A percentile compares a stretch with the other conserved stretches of the same genome.
These are phyloP conservation scores for Sporothrix curviconia DNA, from an alignment of 2,329 filamentous ascomycete species.

Conservation along the genomic window DNA sequence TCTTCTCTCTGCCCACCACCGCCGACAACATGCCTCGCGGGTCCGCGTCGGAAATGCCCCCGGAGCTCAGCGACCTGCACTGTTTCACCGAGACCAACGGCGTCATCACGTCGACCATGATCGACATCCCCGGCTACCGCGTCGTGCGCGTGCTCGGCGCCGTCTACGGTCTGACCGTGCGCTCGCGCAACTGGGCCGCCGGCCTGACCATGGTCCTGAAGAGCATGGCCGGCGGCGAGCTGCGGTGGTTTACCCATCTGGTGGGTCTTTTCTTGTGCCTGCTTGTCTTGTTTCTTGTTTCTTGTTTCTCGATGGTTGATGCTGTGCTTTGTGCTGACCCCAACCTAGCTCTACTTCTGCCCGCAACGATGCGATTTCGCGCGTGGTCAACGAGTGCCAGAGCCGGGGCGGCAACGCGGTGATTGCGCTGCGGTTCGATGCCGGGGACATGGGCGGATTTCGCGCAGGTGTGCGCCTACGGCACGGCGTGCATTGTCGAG, in stretches of 20 bases:
- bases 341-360: slow-evolving; percentile 45
- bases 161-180: slow-evolving; percentile 35
- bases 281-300: not conserved
- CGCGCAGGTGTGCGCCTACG: slow-evolving; percentile 55
- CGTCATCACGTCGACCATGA: slow-evolving; percentile 57
- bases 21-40: not conserved
- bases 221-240: slow-evolving; percentile 52
- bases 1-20: not conserved
- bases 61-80: slow-evolving; percentile 36
- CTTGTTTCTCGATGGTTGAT: not conserved
- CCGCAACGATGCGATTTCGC: slow-evolving; percentile 51
- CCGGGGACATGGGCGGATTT: slow-evolving; percentile 47
- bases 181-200: slow-evolving; percentile 52
- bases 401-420: slow-evolving; percentile 53
- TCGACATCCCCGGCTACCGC: slow-evolving; percentile 55
- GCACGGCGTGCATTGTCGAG: slow-evolving; percentile 52
- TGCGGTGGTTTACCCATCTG: slow-evolving; percentile 53
- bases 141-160: slow-evolving; percentile 51
- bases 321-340: no score
- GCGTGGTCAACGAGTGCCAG: slow-evolving; percentile 51
- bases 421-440: slow-evolving; percentile 53
- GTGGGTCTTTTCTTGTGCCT: slow-evolving; percentile 19
- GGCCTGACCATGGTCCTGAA: slow-evolving; percentile 50
- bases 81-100: slow-evolving; percentile 51
- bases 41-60: slow-evolving; percentile 21